Evolutionary conservation across 108 stramenopile species (phyloP).

Genomic region (Bacterosira constricta): DNA sequence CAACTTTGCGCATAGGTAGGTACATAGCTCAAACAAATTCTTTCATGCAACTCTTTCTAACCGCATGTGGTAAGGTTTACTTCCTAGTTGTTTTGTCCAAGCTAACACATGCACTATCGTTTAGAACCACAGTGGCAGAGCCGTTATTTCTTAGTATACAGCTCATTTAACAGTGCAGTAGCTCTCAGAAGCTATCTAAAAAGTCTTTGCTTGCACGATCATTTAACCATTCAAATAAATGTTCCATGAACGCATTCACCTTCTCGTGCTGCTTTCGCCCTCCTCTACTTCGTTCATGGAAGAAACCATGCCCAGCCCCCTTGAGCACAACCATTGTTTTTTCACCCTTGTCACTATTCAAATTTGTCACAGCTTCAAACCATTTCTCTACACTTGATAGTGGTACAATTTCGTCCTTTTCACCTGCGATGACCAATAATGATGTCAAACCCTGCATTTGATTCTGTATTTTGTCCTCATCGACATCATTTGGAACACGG

Average conservation of each 20-base stretch:
- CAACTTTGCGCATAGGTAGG: too few relatives aligned
- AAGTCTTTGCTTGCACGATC: background rate
- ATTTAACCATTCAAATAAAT: constrained; percentile 10
- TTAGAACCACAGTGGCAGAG: too few relatives aligned
- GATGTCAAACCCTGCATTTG: constrained; percentile 6
- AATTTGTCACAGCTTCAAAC: constrained; percentile 30
- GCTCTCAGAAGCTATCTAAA: too few relatives aligned
- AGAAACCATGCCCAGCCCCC: constrained; percentile 40
- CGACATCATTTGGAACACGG: constrained; percentile 39
- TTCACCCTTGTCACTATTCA: constrained; percentile 10
- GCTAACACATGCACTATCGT: too few relatives aligned
- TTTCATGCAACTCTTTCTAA: too few relatives aligned
- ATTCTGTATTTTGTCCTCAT: background rate
- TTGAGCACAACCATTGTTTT: constrained; percentile 14
- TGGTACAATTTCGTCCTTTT: constrained; percentile 33
- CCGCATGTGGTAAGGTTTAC: too few relatives aligned
- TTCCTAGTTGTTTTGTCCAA: too few relatives aligned
- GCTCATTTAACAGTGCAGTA: too few relatives aligned
- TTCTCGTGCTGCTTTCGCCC: background rate
- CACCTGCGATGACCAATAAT: constrained; percentile 42
- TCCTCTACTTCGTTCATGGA: constrained; percentile 12
- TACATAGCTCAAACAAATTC: too few relatives aligned
- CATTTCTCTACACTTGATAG: constrained; percentile 7
- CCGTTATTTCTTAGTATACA: too few relatives aligned
- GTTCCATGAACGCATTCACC: background rate